Base-by-base conservation (phyloP, 177 flowering plant genomes). In the Vitis hybrid region DNA sequence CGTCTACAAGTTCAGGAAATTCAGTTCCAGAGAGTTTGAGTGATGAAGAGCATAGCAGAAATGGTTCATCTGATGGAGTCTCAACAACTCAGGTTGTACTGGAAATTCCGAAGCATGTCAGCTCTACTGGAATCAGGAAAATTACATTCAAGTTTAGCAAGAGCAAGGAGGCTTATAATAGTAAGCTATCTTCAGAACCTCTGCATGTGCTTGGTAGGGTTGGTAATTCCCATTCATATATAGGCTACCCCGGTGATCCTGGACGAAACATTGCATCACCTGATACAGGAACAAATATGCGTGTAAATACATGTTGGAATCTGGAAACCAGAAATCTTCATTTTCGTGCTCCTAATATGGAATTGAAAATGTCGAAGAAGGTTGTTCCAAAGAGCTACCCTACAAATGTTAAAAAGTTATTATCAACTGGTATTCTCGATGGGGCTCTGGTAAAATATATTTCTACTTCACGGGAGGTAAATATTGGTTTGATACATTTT, bases 401-500 rank as follows among this genome's bases (percentile, higher is more conserved):
- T 15, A 70, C 87, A 9, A 93, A 84, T 76, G 98, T 89, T 7
- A 93, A 82, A 68, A 87, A 81, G 80, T 84, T 91, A 70, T 70
- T 91, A 62, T 80, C 83, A 17, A 91, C 98, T 76, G 84, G 94
- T 50, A 87, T 93, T 66, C 82, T 93, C 52, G 95, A 93, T 67
- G 94, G 94, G 78, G 94, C 89, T 70, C 74, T 77, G 34, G 96
- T 93, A 80, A 89, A 89, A 76, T 93, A 93, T 71, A 78, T 85
- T 60, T 83, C 84, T 45, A 14, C 56, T 32, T 49, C 74, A n/a
- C 56, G 67, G 3, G 74, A 81, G 90, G 97, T 93, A 88, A 65
- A 54, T 50, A 49, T 13, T 62, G 17, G 19, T 50, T 62, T 56
- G 65, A 19, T 71, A 3, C 30, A 26, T 26, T 62, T 4, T 11